phyloP scores from a whole-genome alignment of 768 basidiomycete species.

The Glaciozyma martinii region DNA sequence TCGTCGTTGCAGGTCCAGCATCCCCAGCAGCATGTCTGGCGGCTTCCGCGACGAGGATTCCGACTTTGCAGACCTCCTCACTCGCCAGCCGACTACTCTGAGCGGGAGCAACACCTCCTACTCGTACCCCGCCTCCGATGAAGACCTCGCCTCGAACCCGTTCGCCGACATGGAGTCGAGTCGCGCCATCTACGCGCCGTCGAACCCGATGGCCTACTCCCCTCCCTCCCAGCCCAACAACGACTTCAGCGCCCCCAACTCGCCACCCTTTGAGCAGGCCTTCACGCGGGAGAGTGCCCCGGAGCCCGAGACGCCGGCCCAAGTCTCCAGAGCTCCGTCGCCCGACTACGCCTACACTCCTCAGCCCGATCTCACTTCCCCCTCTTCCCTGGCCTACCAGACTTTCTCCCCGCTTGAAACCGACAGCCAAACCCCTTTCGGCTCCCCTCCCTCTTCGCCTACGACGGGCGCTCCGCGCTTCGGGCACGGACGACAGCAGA shows the following conservation, averaged over 20 bases:
- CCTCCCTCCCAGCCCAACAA: background rate
- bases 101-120: background rate
- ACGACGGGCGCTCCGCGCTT: background rate
- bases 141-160: constrained; percentile 21
- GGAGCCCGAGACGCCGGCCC: constrained; percentile 12
- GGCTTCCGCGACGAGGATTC: constrained; percentile 18
- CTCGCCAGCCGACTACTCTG: background rate
- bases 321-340: background rate
- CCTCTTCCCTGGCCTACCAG: background rate
- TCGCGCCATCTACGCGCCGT: background rate
- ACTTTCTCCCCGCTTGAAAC: background rate
- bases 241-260: background rate
- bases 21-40: background rate
- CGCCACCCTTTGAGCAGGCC: background rate
- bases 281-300: constrained; percentile 16
- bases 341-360: background rate
- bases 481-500: background rate
- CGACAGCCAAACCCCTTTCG: constrained; percentile 17
- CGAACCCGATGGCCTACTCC: background rate
- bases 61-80: constrained; percentile 20
- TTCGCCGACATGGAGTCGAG: constrained; percentile 22
- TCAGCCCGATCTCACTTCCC: background rate
- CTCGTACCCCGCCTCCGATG: constrained; percentile 3
- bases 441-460: constrained; percentile 7
- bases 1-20: too few species aligned